Base-by-base conservation (phyloP, 2,329 filamentous ascomycete species). In the Pestalotiopsis sp. region DNA sequence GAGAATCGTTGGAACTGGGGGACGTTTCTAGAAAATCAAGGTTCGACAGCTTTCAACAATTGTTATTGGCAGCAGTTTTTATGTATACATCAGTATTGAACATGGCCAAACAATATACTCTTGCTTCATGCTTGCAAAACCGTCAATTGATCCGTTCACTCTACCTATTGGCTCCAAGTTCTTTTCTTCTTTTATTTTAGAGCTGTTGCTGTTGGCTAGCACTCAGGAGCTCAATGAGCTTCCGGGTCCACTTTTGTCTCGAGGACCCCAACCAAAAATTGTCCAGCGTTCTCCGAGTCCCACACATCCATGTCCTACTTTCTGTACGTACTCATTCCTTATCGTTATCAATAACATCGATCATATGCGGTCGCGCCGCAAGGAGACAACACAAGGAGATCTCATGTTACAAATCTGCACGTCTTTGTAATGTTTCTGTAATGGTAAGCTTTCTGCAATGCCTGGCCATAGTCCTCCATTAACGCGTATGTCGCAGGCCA, bases 401-500 rank as follows among this genome's bases (percentile, higher is more conserved):
- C 25, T 13, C 14, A n/a, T 59, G 57, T n/a, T 59, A 23, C 38
- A 64, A 57, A n/a, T 57, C 52, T 57, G 39, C 20, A 39, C n/a
- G 1, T 36, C 3, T 27, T n/a, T 23, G n/a, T 27, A 2, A 27
- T 59, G 57, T 36, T 23, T 27, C 1, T 59, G 17, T 27, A 41
- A 62, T 62, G 59, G 62, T 65, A 65, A 27, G 62, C 7, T 20
- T 17, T 6, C 6, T 4, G 4, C 39, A 38, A 13, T 62, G n/a
- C 2, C 17, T 0, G 2, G 7, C 20, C 31, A 2, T 14, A 1
- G 4, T 36, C 13, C 17, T 17, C 14, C 23, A 27, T 59, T 36
- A 13, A 41, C 31, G 59, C 38, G 67, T 68, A 25, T 23, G 58
- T n/a, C 11, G 14, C 57, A 77, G 77, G 73, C 71, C 14, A 68